A percentile compares a stretch with the other conserved stretches of the same genome.
Evolutionary conservation across 2,329 filamentous ascomycete genomes (phyloP).

Genomic region (Aspergillus ibericus): DNA sequence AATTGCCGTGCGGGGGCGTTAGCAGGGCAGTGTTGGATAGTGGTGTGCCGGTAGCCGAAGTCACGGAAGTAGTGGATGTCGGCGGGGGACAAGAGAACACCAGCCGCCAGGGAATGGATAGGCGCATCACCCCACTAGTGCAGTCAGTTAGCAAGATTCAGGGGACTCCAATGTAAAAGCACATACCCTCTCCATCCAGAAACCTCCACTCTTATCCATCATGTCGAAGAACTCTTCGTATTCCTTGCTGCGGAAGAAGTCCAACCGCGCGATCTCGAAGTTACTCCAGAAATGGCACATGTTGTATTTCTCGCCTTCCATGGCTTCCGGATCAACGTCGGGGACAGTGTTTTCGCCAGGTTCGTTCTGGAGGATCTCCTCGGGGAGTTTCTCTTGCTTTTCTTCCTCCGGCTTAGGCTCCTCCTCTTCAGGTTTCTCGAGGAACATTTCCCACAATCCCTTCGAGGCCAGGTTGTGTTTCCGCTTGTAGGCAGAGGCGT

Average conservation of each 20-base stretch:
- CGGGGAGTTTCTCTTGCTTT: constrained; percentile 69
- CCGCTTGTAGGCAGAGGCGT: constrained; percentile 96
- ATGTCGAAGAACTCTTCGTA: constrained; percentile 98
- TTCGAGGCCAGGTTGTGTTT: constrained; percentile 86
- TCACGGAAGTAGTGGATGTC: constrained; percentile 99
- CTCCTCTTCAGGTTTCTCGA: constrained; percentile 62
- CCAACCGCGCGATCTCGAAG: constrained; percentile 92
- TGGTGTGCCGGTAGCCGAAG: constrained; percentile 96
- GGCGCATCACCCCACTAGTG: constrained; percentile 94
- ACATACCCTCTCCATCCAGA: constrained; percentile 96
- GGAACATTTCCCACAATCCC: constrained; percentile 98
- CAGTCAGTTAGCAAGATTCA: constrained; percentile 13
- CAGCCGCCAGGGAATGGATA: constrained; percentile 94
- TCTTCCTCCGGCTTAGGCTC: constrained; percentile 59
- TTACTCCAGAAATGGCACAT: constrained; percentile 99
- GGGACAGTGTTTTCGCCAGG: constrained; percentile 69
- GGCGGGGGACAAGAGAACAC: constrained; percentile 73
- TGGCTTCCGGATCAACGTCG: constrained; percentile 83
- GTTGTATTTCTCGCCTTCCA: constrained; percentile 98
- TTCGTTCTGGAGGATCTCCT: constrained; percentile 77
- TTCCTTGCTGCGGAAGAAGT: constrained; percentile 95
- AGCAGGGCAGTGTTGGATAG: constrained; percentile 96
- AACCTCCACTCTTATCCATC: constrained; percentile 97
- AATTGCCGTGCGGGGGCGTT: constrained; percentile 90
- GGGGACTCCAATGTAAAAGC: constrained; percentile 19